These are phyloP conservation scores for Cladochytrium replicatum DNA, from an alignment of 192 early-diverging fungal genomes.

Conservation along the genomic window DNA sequence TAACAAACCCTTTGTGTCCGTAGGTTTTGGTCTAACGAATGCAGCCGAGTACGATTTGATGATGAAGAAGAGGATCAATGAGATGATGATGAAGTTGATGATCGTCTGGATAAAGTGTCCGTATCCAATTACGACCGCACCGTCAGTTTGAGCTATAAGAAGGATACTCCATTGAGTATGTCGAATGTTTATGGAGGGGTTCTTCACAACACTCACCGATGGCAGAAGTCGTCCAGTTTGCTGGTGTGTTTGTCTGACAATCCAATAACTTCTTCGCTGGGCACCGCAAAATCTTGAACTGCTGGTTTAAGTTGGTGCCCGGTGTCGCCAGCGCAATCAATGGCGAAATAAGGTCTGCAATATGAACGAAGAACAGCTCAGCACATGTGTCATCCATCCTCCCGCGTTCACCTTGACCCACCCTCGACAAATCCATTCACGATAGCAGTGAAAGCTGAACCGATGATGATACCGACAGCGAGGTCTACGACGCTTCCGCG, in stretches of 20 bases:
- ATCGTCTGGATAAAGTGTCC: constrained; percentile 45
- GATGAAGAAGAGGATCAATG: constrained; percentile 33
- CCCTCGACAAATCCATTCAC: constrained; percentile 22
- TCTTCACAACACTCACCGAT: no score
- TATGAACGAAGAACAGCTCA: constrained; percentile 20
- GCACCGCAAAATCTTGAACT: no score
- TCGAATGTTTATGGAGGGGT: no score
- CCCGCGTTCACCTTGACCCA: no score
- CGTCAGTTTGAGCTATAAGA: constrained; percentile 13
- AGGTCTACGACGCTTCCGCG: constrained; percentile 55
- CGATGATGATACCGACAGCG: constrained; percentile 58
- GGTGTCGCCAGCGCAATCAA: constrained; percentile 41
- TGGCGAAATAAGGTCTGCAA: constrained; percentile 50
- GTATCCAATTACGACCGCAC: constrained; percentile 42
- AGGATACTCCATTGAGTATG: no score
- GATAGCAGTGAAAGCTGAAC: constrained; percentile 32
- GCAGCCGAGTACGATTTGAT: constrained; percentile 25
- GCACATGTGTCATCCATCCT: no score
- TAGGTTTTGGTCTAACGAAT: neutral
- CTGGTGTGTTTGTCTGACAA: no score
- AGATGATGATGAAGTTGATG: constrained; percentile 42
- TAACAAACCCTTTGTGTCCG: constrained; percentile 2
- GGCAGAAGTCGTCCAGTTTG: no score
- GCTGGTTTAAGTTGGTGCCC: constrained; percentile 23
- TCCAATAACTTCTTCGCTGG: no score